These are phyloP conservation scores for Ascochyta koolunga DNA, from an alignment of 2,329 filamentous ascomycete genomes.

Conservation along the genomic window DNA sequence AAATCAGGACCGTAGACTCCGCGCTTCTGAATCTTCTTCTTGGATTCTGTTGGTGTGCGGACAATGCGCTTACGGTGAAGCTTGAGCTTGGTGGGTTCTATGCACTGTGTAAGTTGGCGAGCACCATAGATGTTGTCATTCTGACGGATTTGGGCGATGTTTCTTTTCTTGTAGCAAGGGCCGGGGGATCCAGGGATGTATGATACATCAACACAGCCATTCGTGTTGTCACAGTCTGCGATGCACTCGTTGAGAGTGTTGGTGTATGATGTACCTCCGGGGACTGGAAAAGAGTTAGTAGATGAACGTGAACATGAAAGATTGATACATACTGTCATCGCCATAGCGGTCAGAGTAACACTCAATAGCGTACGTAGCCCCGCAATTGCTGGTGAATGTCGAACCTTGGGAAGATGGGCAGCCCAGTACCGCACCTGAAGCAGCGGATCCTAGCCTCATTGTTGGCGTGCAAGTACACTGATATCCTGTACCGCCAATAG, in stretches of 20 bases:
- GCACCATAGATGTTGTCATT: constrained; percentile 30
- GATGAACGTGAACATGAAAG: no score
- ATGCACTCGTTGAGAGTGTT: constrained; percentile 25
- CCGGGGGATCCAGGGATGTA: constrained; percentile 21
- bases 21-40: constrained; percentile 7
- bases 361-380: constrained; percentile 29
- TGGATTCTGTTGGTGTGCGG: neutral
- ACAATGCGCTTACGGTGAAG: constrained; percentile 11
- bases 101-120: constrained; percentile 13
- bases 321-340: constrained; percentile 21
- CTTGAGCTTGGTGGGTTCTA: neutral
- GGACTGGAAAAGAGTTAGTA: constrained; percentile 16
- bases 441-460: neutral
- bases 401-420: constrained; percentile 26
- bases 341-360: constrained; percentile 33
- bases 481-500: constrained; percentile 10
- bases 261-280: constrained; percentile 11
- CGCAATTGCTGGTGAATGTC: constrained; percentile 22
- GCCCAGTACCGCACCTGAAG: neutral
- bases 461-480: constrained; percentile 21
- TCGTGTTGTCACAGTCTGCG: constrained; percentile 25
- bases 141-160: constrained; percentile 4
- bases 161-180: constrained; percentile 36
- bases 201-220: constrained; percentile 30
- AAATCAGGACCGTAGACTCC: constrained; percentile 9